Conservation (phyloP, 108 stramenopile genomes). For the Stephanodiscus minutulus region DNA sequence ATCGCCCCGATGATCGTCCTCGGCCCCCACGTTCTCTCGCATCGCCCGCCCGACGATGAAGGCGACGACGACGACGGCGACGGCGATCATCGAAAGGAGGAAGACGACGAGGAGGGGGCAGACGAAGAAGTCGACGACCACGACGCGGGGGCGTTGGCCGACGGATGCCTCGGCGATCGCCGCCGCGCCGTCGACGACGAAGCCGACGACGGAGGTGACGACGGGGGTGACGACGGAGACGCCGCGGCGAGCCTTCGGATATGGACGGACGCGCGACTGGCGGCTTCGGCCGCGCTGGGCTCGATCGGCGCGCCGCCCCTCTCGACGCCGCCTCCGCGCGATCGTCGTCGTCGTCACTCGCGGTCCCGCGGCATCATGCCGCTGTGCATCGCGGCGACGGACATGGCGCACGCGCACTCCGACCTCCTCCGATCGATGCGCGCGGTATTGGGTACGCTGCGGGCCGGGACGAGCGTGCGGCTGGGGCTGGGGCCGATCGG, state of each 20-base stretch:
- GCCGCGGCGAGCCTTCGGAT: background rate
- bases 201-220: background rate
- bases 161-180: background rate
- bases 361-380: background rate
- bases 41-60: background rate
- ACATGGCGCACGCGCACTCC: background rate
- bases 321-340: background rate
- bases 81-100: background rate
- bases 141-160: background rate
- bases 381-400: background rate
- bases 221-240: background rate
- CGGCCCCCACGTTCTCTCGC: background rate
- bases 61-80: background rate
- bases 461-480: background rate
- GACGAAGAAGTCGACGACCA: background rate
- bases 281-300: background rate
- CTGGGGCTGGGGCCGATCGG: constrained; percentile 3
- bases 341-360: background rate
- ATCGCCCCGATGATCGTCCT: background rate
- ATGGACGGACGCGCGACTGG: background rate
- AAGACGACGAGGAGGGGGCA: background rate
- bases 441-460: background rate
- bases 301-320: constrained; percentile 13
- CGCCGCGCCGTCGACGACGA: background rate
- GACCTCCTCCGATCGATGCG: background rate